Percentiles rank a stretch among this genome's conserved stretches.
These are phyloP conservation scores for Saccharomyces pastorianus DNA, from an alignment of 1,139 yeast species.

Conservation along the genomic window DNA sequence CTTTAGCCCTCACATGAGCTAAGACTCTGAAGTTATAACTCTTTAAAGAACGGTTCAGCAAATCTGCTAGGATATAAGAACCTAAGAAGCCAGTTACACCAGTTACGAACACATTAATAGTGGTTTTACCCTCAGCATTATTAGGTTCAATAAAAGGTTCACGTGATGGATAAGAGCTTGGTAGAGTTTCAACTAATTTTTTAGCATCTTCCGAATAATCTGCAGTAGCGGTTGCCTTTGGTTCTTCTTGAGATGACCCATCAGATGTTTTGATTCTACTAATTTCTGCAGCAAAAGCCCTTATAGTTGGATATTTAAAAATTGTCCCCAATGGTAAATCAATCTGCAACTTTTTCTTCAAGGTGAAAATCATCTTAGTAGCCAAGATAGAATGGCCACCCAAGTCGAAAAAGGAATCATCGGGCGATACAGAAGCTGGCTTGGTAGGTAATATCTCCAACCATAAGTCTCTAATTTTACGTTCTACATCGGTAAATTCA, in stretches of 20 bases:
- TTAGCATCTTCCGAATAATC: conserved; percentile 75
- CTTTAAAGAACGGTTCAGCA: conserved; percentile 45
- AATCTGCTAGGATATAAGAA: conserved; percentile 71
- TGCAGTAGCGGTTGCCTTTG: conserved; percentile 23
- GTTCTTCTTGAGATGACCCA: conserved; percentile 15
- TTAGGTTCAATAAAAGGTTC: conserved; percentile 29
- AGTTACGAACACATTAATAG: conserved; percentile 70
- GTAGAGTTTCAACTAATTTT: conserved; percentile 43
- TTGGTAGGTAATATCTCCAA: conserved; percentile 71
- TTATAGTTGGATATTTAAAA: conserved; percentile 80
- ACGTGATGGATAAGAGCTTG: conserved; percentile 33
- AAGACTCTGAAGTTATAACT: conserved; percentile 46
- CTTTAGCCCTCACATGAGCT: conserved; percentile 88
- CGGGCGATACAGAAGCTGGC: conserved; percentile 67
- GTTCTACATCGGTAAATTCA: conserved; percentile 56
- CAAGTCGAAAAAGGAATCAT: conserved; percentile 89
- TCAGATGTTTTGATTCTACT: conserved; percentile 35
- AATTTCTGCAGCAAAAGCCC: conserved; percentile 67
- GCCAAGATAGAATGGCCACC: conserved; percentile 98
- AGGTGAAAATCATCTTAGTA: conserved; percentile 90
- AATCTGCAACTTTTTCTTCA: conserved; percentile 66
- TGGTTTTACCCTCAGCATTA: conserved; percentile 30
- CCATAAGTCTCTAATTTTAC: conserved; percentile 75
- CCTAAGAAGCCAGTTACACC: conserved; percentile 98
- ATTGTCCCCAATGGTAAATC: conserved; percentile 86